phyloP scores from a whole-genome alignment of 2,329 filamentous ascomycete species.

The Penicillium carneum region DNA sequence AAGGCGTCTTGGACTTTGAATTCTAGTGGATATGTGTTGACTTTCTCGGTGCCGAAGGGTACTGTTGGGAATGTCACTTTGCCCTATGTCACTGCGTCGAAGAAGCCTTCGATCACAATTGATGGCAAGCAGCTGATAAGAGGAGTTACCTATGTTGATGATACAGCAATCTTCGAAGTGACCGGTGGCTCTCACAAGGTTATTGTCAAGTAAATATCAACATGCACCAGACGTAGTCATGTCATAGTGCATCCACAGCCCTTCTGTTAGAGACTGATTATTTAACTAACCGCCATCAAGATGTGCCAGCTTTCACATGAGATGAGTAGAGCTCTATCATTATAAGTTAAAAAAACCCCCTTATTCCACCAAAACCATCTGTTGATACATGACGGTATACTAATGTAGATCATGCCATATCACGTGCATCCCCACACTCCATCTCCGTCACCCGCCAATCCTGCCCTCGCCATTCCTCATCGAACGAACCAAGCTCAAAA shows the following conservation, averaged over 20 bases:
- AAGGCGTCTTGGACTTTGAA: conserved; percentile 34
- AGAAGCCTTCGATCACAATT: conserved; percentile 37
- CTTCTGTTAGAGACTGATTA: not conserved
- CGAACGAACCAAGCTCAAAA: conserved; percentile 19
- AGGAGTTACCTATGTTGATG: conserved; percentile 30
- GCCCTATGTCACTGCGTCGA: conserved; percentile 31
- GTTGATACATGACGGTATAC: not conserved
- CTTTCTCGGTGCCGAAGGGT: conserved; percentile 34
- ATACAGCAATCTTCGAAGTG: conserved; percentile 31
- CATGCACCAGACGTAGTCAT: not conserved
- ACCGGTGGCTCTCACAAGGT: conserved; percentile 37
- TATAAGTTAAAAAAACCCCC: not conserved
- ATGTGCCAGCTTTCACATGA: not conserved
- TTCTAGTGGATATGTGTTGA: conserved; percentile 29
- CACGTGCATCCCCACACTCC: conserved; percentile 36
- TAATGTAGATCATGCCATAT: conserved; percentile 28
- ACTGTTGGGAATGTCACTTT: conserved; percentile 36
- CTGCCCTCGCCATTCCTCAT: conserved; percentile 18
- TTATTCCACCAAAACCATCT: not conserved
- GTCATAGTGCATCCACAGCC: not conserved
- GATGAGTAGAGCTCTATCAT: not conserved
- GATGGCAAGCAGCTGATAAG: conserved; percentile 32
- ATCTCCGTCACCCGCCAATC: conserved; percentile 25
- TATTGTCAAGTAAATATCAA: conserved; percentile 21
- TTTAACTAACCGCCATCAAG: not conserved